phyloP scores from a whole-genome alignment of 2,329 filamentous ascomycete species.

The Cucurbitaria berberidis region DNA sequence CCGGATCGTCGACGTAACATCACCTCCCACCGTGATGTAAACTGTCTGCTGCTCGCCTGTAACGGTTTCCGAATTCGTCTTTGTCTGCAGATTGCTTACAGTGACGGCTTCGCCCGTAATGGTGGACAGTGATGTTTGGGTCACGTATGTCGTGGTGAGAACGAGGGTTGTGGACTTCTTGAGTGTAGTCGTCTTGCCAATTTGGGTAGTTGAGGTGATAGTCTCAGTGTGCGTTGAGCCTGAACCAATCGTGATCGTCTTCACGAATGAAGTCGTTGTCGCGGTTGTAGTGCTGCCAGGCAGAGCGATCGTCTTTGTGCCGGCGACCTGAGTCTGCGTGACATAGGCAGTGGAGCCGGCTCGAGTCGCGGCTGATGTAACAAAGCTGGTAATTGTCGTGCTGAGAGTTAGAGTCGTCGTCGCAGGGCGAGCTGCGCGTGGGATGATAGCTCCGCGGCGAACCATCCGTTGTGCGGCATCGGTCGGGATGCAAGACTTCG shows the following conservation, averaged over 20 bases:
- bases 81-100: slow-evolving; percentile 22
- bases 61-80: slow-evolving; percentile 13
- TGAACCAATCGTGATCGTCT: slow-evolving; percentile 29
- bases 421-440: slow-evolving; percentile 15
- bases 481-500: slow-evolving; percentile 35
- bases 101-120: slow-evolving; percentile 24
- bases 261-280: slow-evolving; percentile 26
- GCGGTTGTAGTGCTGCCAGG: slow-evolving; percentile 24
- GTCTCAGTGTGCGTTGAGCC: slow-evolving; percentile 28
- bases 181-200: slow-evolving; percentile 27
- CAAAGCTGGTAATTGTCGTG: slow-evolving; percentile 31
- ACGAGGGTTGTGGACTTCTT: slow-evolving; percentile 22
- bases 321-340: slow-evolving; percentile 14
- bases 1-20: slow-evolving; percentile 24
- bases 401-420: slow-evolving; percentile 33
- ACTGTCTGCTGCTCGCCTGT: slow-evolving; percentile 16
- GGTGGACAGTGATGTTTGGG: slow-evolving; percentile 17
- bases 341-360: slow-evolving; percentile 19
- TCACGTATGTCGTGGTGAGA: slow-evolving; percentile 14
- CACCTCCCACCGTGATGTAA: slow-evolving; percentile 10
- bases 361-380: slow-evolving; percentile 19
- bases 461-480: slow-evolving; percentile 14
- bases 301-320: slow-evolving; percentile 15
- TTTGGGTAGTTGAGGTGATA: slow-evolving; percentile 13
- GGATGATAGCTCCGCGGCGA: slow-evolving; percentile 21